Evolutionary conservation across 2,329 filamentous ascomycete genomes (phyloP).

Genomic region (Tolypocladium guangdongense): DNA sequence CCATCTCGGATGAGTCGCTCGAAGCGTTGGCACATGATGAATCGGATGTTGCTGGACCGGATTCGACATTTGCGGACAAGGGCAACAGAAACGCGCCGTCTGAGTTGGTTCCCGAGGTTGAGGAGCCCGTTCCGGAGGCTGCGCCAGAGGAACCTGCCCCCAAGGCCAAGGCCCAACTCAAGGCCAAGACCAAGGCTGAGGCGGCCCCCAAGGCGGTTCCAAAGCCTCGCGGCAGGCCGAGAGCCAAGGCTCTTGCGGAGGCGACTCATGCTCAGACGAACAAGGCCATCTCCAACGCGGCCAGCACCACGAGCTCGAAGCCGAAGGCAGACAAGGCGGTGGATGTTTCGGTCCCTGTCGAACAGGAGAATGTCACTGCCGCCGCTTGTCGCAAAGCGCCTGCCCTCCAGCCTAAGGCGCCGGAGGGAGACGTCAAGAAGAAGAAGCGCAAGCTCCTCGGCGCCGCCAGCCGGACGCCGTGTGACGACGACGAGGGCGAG

Average conservation of each 20-base stretch:
- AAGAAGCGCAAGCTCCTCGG: slow-evolving; percentile 68
- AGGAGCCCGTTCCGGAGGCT: slow-evolving; percentile 9
- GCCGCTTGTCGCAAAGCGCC: slow-evolving; percentile 5
- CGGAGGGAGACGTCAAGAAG: slow-evolving; percentile 36
- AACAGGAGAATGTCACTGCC: slow-evolving; percentile 17
- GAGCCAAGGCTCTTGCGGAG: slow-evolving; percentile 32
- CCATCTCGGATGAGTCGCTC: slow-evolving; percentile 30
- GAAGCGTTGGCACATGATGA: slow-evolving; percentile 12
- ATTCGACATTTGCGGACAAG: slow-evolving; percentile 6
- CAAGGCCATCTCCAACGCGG: slow-evolving; percentile 16
- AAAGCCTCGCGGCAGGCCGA: slow-evolving; percentile 35
- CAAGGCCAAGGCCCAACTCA: slow-evolving; percentile 6
- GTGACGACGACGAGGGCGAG: slow-evolving; percentile 50
- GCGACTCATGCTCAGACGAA: slow-evolving; percentile 35
- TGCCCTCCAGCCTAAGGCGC: slow-evolving; percentile 5
- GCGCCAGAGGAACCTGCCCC: neutral
- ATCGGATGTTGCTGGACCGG: slow-evolving; percentile 1
- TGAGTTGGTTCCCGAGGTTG: slow-evolving; percentile 21
- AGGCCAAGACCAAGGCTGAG: slow-evolving; percentile 1
- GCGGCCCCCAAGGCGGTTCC: slow-evolving; percentile 8
- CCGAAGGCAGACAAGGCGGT: slow-evolving; percentile 26
- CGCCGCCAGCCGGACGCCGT: slow-evolving; percentile 51
- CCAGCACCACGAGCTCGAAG: slow-evolving; percentile 18
- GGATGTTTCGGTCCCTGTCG: slow-evolving; percentile 23
- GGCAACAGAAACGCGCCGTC: neutral